Evolutionary conservation across 352 stramenopile genomes (phyloP), one percentile per base, ranked within the genome.

Genomic region (Albugo laibachii): DNA sequence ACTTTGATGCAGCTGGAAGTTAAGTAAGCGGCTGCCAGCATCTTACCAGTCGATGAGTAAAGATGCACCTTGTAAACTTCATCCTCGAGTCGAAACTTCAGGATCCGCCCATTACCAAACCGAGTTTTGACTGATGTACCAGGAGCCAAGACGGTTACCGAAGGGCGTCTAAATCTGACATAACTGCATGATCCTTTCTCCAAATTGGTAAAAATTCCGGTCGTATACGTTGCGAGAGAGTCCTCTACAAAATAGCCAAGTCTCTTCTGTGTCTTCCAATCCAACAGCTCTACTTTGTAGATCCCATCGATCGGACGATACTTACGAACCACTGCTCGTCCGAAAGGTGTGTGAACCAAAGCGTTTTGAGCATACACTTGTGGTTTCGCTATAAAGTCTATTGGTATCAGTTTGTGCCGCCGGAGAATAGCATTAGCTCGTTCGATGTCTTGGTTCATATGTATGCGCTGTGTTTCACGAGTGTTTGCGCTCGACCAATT

Each of bases 231-330:
- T 5, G 62, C 50, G 8, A 83, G 54, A 24, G 60, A 82, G 14
- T 82, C 63, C 45, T 85, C 66, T 0, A 68, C 47, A 1, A 84
- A 67, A 31, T 31, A 31, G 24, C 24, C 24, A 31, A 31, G 3
- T 31, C 24, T 31, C 24, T 31, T 31, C 8, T 31, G 24, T 31
- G 24, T 31, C 8, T 31, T 62, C 68, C 69, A 87, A 46, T 84
- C 72, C 13, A 72, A 61, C 20, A 91, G 58, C 46, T 91, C 72
- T 1, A 91, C 63, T n/a, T 65, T 50, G 57, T 91, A 91, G 19
- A 91, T 83, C n/a, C 68, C 77, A 49, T 86, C 74, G 10, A 74
- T 53, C 1, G 61, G 59, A 14, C 76, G 68, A 47, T 80, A 87
- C 41, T 73, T 79, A 40, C 69, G 67, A 31, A 87, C 54, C 13